Base-by-base conservation (phyloP, 139 green algal genomes). In the Pleodorina starrii region DNA sequence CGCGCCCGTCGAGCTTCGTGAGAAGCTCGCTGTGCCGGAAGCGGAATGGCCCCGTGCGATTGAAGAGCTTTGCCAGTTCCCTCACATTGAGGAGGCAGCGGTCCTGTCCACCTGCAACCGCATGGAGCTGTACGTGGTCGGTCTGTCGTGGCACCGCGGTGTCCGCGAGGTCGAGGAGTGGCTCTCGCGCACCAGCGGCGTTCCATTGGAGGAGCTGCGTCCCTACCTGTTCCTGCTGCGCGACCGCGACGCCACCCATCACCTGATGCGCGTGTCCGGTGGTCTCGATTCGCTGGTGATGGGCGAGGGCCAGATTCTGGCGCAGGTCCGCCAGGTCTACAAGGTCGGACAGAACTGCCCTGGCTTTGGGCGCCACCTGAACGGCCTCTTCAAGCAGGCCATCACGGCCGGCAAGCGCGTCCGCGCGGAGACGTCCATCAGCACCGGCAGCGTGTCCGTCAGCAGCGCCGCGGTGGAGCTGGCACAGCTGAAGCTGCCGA, bases 121-220 rank as follows among this genome's bases (percentile, higher is more conserved):
- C 71, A 98, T 99, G 97, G 98, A 99, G 94, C 93, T 99, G 10
- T 99, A 99, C 83, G 95, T 98, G 5, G 96, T 99, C n/a, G 98
- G 93, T 2, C 92, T 99, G 14, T 97, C 94, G 32, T 99, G 96
- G 94, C 96, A 99, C 92, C 90, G 98, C 44, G 98, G 97, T 44
- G 97, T 99, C 40, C 92, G 95, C 10, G 98, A 99, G 94, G 96
- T 99, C 0, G 98, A 99, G 91, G 97, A 99, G 85, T 99, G 98
- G 98, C 98, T 99, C 93, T 97, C 89, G n/a, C 93, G 94, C 27
- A 96, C 95, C 27, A 97, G 91, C 63, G 98, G 98, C 25, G 89
- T 99, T 12, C 94, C 97, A 1, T 91, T 99, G 4, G 97, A 99
- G 43, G 94, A 99, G 94, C 94, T 99, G 84, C 91, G 97, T 9